Conservation (phyloP, 2,329 filamentous ascomycete genomes). For the Pseudogymnoascus sp. region DNA sequence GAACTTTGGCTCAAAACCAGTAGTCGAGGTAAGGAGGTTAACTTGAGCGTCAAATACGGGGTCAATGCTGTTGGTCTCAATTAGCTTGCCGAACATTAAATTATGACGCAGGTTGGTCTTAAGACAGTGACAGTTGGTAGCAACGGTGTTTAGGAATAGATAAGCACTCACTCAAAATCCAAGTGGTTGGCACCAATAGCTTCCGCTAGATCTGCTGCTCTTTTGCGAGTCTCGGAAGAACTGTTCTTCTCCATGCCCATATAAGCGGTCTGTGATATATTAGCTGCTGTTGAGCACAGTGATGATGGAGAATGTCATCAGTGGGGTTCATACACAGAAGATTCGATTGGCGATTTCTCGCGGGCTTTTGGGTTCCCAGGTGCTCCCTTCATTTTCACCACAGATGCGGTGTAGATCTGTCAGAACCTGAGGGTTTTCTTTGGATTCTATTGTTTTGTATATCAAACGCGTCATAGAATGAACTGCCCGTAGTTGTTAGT, state of each 20-base stretch:
- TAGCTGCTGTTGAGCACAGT: not conserved
- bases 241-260: constrained; percentile 62
- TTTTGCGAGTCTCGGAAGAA: constrained; percentile 55
- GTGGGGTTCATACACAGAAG: constrained; percentile 32
- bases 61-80: constrained; percentile 45
- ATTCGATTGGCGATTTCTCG: constrained; percentile 51
- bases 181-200: constrained; percentile 59
- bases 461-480: constrained; percentile 4
- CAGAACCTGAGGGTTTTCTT: constrained; percentile 46
- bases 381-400: constrained; percentile 37
- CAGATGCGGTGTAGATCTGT: constrained; percentile 42
- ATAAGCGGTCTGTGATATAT: constrained; percentile 44
- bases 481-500: not conserved
- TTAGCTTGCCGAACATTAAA: not conserved
- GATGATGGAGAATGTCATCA: not conserved
- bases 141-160: not conserved
- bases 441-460: constrained; percentile 9
- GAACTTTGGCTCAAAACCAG: constrained; percentile 53
- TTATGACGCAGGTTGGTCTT: not conserved
- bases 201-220: constrained; percentile 52
- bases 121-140: not conserved
- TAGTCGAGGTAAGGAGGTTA: constrained; percentile 48
- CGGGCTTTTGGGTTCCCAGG: constrained; percentile 33
- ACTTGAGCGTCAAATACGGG: constrained; percentile 52
- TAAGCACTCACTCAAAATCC: constrained; percentile 46